Percentiles rank a stretch among this genome's conserved stretches.
These are phyloP conservation scores for Suhomyces guaymorum DNA, from an alignment of 1,139 yeast species.

Conservation along the genomic window DNA sequence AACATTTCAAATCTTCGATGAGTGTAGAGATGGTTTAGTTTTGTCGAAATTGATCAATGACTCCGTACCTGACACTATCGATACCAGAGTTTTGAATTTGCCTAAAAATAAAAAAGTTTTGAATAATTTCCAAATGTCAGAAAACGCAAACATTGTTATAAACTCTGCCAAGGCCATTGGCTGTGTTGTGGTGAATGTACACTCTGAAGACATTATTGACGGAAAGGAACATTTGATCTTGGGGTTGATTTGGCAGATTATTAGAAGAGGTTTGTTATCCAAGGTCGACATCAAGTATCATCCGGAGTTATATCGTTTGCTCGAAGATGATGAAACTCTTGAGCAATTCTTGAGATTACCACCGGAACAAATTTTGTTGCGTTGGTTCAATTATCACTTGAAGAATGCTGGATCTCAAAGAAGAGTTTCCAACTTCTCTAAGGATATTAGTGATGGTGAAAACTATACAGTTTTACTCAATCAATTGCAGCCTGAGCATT, in stretches of 20 bases:
- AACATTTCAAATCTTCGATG: conserved; percentile 93
- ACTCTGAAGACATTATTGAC: conserved; percentile 94
- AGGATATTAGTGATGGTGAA: conserved; percentile 93
- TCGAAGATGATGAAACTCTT: conserved; percentile 95
- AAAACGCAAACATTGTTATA: conserved; percentile 95
- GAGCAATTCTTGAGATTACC: conserved; percentile 96
- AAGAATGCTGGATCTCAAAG: conserved; percentile 91
- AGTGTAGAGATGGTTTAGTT: conserved; percentile 93
- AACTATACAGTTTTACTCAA: conserved; percentile 86
- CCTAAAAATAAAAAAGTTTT: conserved; percentile 76
- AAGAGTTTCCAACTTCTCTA: conserved; percentile 80
- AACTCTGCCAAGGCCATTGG: conserved; percentile 99
- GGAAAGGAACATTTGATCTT: conserved; percentile 95
- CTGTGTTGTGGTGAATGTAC: conserved; percentile 96
- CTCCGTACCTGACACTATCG: conserved; percentile 97
- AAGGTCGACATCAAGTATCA: conserved; percentile 95
- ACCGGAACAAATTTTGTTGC: conserved; percentile 92
- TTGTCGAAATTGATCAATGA: conserved; percentile 92
- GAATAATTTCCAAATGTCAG: conserved; percentile 93
- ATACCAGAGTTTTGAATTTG: conserved; percentile 91
- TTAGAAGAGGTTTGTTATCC: conserved; percentile 89
- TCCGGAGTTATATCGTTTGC: conserved; percentile 91
- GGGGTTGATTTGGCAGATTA: conserved; percentile 98
- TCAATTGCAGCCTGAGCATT: conserved; percentile 82
- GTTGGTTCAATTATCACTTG: conserved; percentile 97